Base-by-base conservation (phyloP, 2,329 filamentous ascomycete species). In the Fonsecaea multimorphosa region DNA sequence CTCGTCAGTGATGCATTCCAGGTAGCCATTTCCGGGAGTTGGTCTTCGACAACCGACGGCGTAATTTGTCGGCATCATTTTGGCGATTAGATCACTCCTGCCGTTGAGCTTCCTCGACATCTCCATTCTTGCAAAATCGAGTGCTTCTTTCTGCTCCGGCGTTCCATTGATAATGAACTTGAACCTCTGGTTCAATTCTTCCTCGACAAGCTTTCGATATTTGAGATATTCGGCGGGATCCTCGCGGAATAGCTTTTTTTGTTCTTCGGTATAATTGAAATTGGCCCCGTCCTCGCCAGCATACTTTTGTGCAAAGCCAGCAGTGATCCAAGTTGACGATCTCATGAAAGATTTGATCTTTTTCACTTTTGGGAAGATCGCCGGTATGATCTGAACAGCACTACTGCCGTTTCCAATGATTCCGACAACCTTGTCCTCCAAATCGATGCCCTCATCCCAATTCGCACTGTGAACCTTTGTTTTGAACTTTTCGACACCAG, bases 351-450 rank as follows among this genome's bases (percentile, higher is more conserved):
- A 71, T n/a, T 68, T 56, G 2, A 74, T 67, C 19, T 71, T 52
- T 8, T 71, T 71, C 3, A 70, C 72, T 6, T 8, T 36, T 0
- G 46, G 27, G n/a, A 29, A 27, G 12, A 72, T 64, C 5, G 63
- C 40, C 7, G 70, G 65, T 2, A 72, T 61, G 1, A 73, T 76
- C 40, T 89, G 87, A 29, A 89, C 82, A 0, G 86, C 87, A 5
- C 83, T 86, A 3, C 86, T 85, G 1, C 86, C 86, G 58, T 87
- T 88, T n/a, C 86, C 86, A 54, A 89, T 87, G 4, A 88, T 81
- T 0, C 86, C 86, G 1, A 89, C 78, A 16, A 72, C 70, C 58
- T 81, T 81, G 1, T 72, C 78, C 2, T 75, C 79, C 68, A 87
- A 80, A 74, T 80, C 86, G 75, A 78, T 85, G 0, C 74, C 73